Evolutionary conservation across 2,329 filamentous ascomycete species (phyloP).

Genomic region (Bipolaris sorokiniana): DNA sequence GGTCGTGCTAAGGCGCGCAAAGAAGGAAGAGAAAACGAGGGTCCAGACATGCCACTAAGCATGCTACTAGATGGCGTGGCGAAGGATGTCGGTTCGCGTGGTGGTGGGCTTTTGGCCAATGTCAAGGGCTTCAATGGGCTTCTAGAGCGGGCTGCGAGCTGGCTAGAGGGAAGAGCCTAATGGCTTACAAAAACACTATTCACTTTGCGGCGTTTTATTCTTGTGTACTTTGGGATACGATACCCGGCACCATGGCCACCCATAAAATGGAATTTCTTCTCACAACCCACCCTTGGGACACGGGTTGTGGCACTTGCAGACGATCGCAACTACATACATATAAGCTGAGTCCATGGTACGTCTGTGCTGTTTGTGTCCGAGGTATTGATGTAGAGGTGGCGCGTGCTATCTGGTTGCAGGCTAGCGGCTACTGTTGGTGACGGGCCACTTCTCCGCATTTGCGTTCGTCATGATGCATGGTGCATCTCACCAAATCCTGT

Average conservation of each 20-base stretch:
- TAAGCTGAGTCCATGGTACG: too few relatives aligned
- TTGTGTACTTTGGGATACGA: constrained; percentile 14
- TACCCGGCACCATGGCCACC: constrained; percentile 18
- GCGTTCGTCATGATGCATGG: constrained; percentile 7
- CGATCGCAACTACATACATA: background rate
- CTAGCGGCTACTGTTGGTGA: constrained; percentile 1
- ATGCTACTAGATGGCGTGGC: constrained; percentile 41
- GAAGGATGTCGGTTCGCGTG: constrained; percentile 34
- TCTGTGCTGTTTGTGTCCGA: background rate
- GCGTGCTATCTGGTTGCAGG: background rate
- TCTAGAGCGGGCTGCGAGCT: constrained; percentile 43
- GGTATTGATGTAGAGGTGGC: background rate
- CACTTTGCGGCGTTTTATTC: constrained; percentile 7
- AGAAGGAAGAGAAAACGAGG: constrained; percentile 42
- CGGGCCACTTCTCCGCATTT: constrained; percentile 4
- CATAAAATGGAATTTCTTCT: constrained; percentile 4
- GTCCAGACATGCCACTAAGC: constrained; percentile 39
- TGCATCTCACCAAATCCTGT: background rate
- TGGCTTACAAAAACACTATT: background rate
- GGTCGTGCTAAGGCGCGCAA: constrained; percentile 41
- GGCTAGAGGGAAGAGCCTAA: constrained; percentile 45
- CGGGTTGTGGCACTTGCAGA: too few relatives aligned
- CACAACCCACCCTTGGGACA: background rate
- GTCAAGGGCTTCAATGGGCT: constrained; percentile 43
- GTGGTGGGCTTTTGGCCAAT: constrained; percentile 41